These are phyloP conservation scores for Thecaphora thlaspeos DNA, from an alignment of 1,284 basidiomycete species.

Conservation along the genomic window DNA sequence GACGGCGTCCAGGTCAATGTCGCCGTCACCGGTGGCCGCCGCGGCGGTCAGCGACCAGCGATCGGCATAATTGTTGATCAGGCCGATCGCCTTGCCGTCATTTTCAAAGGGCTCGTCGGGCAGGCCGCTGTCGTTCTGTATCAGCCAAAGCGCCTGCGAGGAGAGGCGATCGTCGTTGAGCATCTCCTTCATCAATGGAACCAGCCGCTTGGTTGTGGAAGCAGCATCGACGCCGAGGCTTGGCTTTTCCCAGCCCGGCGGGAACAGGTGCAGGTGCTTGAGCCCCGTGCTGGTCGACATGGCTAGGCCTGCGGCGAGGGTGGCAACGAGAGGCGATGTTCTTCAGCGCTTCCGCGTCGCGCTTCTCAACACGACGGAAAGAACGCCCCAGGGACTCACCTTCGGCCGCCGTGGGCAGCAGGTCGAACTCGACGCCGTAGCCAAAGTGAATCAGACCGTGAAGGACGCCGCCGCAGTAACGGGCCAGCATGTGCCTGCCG, in stretches of 20 bases:
- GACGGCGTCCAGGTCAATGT: neutral
- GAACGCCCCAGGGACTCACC: too few relatives aligned
- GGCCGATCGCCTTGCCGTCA: neutral
- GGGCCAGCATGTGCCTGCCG: slow-evolving; percentile 8
- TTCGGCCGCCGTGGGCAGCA: slow-evolving; percentile 47
- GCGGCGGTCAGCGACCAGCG: slow-evolving; percentile 5
- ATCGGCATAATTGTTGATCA: slow-evolving; percentile 21
- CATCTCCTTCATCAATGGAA: slow-evolving; percentile 12
- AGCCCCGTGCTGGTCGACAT: slow-evolving; percentile 21
- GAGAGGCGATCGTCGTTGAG: slow-evolving; percentile 11
- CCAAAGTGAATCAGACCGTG: slow-evolving; percentile 57
- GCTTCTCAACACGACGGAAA: too few relatives aligned
- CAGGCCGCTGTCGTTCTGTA: slow-evolving; percentile 3
- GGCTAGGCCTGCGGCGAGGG: slow-evolving; percentile 24
- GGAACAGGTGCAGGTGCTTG: slow-evolving; percentile 12
- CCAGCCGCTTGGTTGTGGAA: slow-evolving; percentile 1
- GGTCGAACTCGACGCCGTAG: slow-evolving; percentile 51
- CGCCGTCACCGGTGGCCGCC: neutral
- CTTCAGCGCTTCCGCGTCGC: too few relatives aligned
- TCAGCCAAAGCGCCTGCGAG: slow-evolving; percentile 1
- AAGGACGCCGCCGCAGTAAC: slow-evolving; percentile 54
- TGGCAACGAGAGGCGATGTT: too few relatives aligned
- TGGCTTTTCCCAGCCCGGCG: slow-evolving; percentile 9
- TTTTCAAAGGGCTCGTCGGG: slow-evolving; percentile 13
- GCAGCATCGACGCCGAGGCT: neutral